Evolutionary conservation across 805 yeast genomes (phyloP).

Genomic region (Pichia exigua): DNA sequence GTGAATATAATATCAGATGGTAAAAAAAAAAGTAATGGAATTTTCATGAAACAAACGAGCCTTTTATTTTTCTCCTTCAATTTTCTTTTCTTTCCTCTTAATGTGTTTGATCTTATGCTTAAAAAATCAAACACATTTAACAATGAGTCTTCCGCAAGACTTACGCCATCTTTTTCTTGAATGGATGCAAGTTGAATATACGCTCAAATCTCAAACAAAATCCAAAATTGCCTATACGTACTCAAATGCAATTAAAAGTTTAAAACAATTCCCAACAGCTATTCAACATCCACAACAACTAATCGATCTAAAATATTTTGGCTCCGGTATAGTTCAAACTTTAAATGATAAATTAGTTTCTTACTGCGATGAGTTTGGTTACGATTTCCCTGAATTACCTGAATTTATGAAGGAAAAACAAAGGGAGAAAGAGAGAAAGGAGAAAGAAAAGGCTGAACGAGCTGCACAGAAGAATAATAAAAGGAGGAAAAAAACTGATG

Average conservation of each 20-base stretch:
- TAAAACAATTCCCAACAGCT: slow-evolving; percentile 37
- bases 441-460: slow-evolving; percentile 5
- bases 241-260: slow-evolving; percentile 45
- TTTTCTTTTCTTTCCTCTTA: neutral
- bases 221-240: slow-evolving; percentile 38
- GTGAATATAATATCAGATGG: too few relatives aligned
- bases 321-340: slow-evolving; percentile 54
- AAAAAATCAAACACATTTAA: neutral
- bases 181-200: slow-evolving; percentile 53
- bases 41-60: neutral
- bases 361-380: slow-evolving; percentile 52
- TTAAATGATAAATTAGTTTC: slow-evolving; percentile 39
- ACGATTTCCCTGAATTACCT: slow-evolving; percentile 33
- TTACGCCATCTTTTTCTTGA: slow-evolving; percentile 43
- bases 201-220: slow-evolving; percentile 8
- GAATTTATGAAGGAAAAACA: neutral
- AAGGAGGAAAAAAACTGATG: neutral
- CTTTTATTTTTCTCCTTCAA: neutral
- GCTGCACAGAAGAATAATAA: neutral
- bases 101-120: neutral
- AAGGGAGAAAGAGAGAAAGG: neutral
- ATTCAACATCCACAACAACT: slow-evolving; percentile 54
- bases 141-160: slow-evolving; percentile 38
- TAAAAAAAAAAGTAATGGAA: neutral
- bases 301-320: slow-evolving; percentile 55